Evolutionary conservation across 768 basidiomycete genomes (phyloP).

Genomic region (Kwoniella pini): DNA sequence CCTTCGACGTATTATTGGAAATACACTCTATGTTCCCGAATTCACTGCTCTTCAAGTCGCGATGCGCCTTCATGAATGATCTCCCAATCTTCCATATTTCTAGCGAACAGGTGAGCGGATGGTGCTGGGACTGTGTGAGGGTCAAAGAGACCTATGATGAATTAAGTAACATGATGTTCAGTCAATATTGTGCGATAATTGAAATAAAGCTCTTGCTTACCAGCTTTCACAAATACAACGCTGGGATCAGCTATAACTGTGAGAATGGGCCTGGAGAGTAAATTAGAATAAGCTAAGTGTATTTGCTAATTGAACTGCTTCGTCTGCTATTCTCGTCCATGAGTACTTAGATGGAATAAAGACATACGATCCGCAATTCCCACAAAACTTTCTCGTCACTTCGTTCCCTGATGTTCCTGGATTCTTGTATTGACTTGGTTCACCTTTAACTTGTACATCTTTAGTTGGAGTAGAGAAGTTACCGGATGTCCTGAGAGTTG

Average conservation of each 20-base stretch:
- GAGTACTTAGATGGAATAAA: too few relatives aligned
- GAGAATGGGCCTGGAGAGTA: slow-evolving; percentile 4
- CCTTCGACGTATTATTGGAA: too few relatives aligned
- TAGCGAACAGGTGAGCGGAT: slow-evolving; percentile 11
- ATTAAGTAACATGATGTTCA: neutral
- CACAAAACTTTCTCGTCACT: slow-evolving; percentile 11
- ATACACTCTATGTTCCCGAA: neutral
- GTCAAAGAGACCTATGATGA: slow-evolving; percentile 9
- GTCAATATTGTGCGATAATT: neutral
- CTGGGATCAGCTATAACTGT: slow-evolving; percentile 16
- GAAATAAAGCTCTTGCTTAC: slow-evolving; percentile 8
- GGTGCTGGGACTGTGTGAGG: slow-evolving; percentile 10
- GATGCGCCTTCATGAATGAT: slow-evolving; percentile 9
- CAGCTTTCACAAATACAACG: slow-evolving; percentile 17
- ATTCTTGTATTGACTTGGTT: slow-evolving; percentile 3
- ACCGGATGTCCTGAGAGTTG: neutral
- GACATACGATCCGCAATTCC: slow-evolving; percentile 20
- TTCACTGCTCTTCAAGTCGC: slow-evolving; percentile 13
- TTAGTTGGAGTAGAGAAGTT: slow-evolving; percentile 7
- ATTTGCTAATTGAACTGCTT: too few relatives aligned
- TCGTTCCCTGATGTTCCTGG: slow-evolving; percentile 12
- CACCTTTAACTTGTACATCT: slow-evolving; percentile 2
- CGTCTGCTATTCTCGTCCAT: too few relatives aligned
- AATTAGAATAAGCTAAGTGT: neutral
- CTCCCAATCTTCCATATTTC: slow-evolving; percentile 25